Percentiles rank a stretch among this genome's conserved stretches.
Conservation (phyloP, 306 rosid genomes). For the Inga oerstediana region DNA sequence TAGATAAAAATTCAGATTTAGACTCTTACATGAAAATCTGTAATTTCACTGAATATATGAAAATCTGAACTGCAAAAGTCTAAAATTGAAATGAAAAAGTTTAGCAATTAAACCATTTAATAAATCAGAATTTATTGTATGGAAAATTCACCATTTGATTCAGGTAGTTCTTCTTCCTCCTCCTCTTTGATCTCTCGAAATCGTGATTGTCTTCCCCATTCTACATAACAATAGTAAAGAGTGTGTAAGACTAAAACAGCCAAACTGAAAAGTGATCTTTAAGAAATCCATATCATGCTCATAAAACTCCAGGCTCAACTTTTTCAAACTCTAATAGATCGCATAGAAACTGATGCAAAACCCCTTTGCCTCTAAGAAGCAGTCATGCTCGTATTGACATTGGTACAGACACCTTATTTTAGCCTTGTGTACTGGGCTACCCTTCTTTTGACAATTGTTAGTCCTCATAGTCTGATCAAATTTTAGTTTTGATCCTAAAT, state of each 20-base stretch:
- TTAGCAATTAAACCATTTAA: conserved; percentile 18
- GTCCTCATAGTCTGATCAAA: too few species aligned
- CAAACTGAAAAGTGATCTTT: conserved; percentile 6
- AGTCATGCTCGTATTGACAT: background rate
- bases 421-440: too few species aligned
- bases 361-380: background rate
- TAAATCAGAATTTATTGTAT: conserved; percentile 9
- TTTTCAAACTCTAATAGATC: conserved; percentile 20
- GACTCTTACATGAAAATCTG: background rate
- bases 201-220: conserved; percentile 36
- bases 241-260: conserved; percentile 19
- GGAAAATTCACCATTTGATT: conserved; percentile 37
- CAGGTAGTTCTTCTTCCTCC: conserved; percentile 26
- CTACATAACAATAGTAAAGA: conserved; percentile 34
- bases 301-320: background rate
- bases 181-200: conserved; percentile 22
- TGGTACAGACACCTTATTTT: background rate
- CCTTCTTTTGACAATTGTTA: too few species aligned
- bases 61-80: conserved; percentile 22
- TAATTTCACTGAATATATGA: conserved; percentile 14
- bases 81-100: background rate
- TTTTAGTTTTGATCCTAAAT: too few species aligned
- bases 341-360: conserved; percentile 1
- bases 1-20: conserved; percentile 31
- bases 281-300: conserved; percentile 4